phyloP scores from a whole-genome alignment of 352 stramenopile species.

The Globisporangium radiosum region DNA sequence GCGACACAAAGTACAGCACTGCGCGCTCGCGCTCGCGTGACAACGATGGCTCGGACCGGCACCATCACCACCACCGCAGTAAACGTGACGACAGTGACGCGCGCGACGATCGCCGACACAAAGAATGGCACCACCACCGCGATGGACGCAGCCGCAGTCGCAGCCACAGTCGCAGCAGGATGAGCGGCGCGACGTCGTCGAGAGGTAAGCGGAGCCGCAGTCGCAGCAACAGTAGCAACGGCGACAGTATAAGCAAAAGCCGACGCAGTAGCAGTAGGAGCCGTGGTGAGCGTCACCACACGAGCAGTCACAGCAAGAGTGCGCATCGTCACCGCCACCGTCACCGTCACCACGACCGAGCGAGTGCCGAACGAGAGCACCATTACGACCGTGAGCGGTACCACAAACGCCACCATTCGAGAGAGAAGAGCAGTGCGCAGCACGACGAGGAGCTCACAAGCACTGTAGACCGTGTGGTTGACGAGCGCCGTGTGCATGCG shows the following conservation, averaged over 20 bases:
- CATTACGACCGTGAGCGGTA: neutral
- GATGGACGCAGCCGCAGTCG: neutral
- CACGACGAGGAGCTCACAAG: neutral
- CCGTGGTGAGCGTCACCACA: neutral
- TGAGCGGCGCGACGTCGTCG: neutral
- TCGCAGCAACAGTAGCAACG: neutral
- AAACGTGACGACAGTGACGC: neutral
- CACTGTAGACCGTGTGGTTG: neutral
- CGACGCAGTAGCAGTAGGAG: no score
- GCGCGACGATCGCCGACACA: neutral
- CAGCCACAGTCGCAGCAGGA: slow-evolving; percentile 1
- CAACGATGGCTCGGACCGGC: neutral
- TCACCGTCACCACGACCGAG: neutral
- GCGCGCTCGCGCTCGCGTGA: neutral
- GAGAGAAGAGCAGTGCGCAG: neutral
- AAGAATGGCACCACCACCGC: neutral
- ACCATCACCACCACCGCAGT: neutral
- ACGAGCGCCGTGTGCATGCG: neutral
- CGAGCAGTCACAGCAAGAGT: slow-evolving; percentile 1
- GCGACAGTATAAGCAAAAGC: neutral
- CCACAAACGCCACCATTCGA: neutral
- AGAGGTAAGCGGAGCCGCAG: neutral
- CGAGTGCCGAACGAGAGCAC: slow-evolving; percentile 1
- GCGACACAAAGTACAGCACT: neutral
- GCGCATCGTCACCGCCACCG: neutral